Evolutionary conservation across 73 alveolate species (phyloP).

Genomic region (Uronychia setigera): DNA sequence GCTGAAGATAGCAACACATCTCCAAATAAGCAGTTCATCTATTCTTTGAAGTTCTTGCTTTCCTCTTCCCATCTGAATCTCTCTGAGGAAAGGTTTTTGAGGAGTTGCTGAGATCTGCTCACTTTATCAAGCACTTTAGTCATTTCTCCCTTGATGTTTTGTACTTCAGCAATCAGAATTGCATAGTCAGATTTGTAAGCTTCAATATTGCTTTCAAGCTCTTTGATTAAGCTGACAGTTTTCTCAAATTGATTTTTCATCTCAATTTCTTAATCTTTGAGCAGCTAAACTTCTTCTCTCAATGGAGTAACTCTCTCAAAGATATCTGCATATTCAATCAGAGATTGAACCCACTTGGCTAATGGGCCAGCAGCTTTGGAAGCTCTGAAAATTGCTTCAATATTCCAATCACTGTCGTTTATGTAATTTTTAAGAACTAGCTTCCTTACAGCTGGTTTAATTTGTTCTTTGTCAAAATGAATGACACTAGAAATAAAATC

Average conservation of each 20-base stretch:
- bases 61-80: conserved; percentile 97
- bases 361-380: conserved; percentile 98
- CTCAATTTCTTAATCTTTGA: conserved; percentile 73
- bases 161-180: conserved; percentile 85
- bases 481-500: conserved; percentile 89
- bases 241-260: conserved; percentile 63
- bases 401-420: conserved; percentile 86
- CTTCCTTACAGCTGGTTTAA: conserved; percentile 53
- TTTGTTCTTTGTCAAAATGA: conserved; percentile 85
- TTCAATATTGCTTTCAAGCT: conserved; percentile 85
- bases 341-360: conserved; percentile 97
- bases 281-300: conserved; percentile 86
- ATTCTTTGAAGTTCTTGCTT: conserved; percentile 86
- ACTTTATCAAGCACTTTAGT: conserved; percentile 92
- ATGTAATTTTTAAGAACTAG: conserved; percentile 62
- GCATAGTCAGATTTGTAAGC: conserved; percentile 91
- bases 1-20: conserved; percentile 95
- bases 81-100: conserved; percentile 92
- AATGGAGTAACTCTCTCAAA: conserved; percentile 94
- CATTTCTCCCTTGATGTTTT: conserved; percentile 82
- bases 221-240: conserved; percentile 62
- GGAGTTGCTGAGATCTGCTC: conserved; percentile 89
- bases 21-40: conserved; percentile 94
- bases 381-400: conserved; percentile 90
- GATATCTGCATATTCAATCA: conserved; percentile 94